Base-by-base conservation (phyloP, 2,329 filamentous ascomycete species). In the Colletotrichum brevisporum region DNA sequence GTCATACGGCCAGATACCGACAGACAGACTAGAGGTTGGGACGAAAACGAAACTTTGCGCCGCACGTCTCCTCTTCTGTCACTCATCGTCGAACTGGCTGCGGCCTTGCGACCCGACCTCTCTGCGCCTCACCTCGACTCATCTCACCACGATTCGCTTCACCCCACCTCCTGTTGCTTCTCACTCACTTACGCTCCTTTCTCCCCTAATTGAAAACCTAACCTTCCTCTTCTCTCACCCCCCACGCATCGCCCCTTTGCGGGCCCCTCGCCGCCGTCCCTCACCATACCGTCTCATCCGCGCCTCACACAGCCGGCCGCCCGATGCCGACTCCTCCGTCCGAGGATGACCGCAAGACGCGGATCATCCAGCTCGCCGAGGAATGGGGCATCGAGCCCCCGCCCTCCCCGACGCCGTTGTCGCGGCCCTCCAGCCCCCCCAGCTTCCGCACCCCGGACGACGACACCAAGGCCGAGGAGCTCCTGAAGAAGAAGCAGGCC, bases 401-500 rank as follows among this genome's bases (percentile, higher is more conserved):
- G 27, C 79, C 79, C 15, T 76, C 80, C 4, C 80, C 81, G 2
- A 73, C 78, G 45, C 81, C 82, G 3, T 78, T 84, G 47, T 74
- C 78, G 4, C 81, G 82, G 56, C 86, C 84, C 2, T 78, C 79
- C 54, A 78, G 80, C 39, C 78, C 82, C 1, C 80, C 82, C 4
- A 82, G 81, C 5, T 83, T 84, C 71, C 82, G 83, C 57, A 83
- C 81, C 1, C 74, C 84, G 0, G 80, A 81, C 62, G 88, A 89
- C 71, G 85, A 89, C 57, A 75, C 80, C 27, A 76, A 80, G 4
- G 87, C 87, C n/a, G 88, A 90, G 61, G 84, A 86, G 41, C 79
- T 89, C 36, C 79, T 90, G 61, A 84, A 85, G 72, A 82, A 82
- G 26, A 83, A 83, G 48, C 79, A 83, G 13, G 59, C 76, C 39